Base-by-base conservation (phyloP, 192 early-diverging fungal species). In the Coemansia sp. region DNA sequence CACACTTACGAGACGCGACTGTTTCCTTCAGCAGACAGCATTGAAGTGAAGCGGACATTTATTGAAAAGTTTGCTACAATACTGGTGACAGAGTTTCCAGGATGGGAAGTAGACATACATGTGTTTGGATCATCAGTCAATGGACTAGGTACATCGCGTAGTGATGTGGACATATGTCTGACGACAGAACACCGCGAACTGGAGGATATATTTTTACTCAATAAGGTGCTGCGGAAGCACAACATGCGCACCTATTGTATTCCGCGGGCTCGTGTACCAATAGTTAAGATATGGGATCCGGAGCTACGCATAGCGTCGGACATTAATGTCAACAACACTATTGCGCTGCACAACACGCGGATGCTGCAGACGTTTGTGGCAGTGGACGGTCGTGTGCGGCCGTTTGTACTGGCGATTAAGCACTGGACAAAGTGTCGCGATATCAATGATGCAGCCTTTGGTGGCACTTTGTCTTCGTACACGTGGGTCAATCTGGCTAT, bases 91-190 rank as follows among this genome's bases (percentile, higher is more conserved):
- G 94, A 96, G 84, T 98, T 90, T 86, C 95, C 94, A 6, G 87
- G 82, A 56, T 83, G 84, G 59, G 84, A 90, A 32, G 87, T 96
- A 33, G 84, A 84, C 32, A 90, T 87, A 4, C 89, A 96, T 74
- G 76, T 95, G 23, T 98, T 98, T 87, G 95, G 95, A 84, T 96
- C 95, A 5, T 91, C 94, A 0, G 87, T 91, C 31, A 97, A 95
- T 78, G 90, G 90, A 42, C 81, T 98, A 24, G 95, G 92, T 22
- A 94, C 93, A 0, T 85, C 79, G 36, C 76, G 76, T 20, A 93
- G 91, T 39, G 96, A 98, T 75, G 92, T 98, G 9, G 96, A 98
- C 76, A 84, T 98, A 22, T 95, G 94, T 68, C 75, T 98, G 59
- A 92, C 88, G n/a, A 96, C 95, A 1, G 77, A 86, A 22, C 92